A percentile compares a stretch with the other conserved stretches of the same genome.
Conservation (phyloP, 176 grass and related monocot species). For the Zea luxurians region DNA sequence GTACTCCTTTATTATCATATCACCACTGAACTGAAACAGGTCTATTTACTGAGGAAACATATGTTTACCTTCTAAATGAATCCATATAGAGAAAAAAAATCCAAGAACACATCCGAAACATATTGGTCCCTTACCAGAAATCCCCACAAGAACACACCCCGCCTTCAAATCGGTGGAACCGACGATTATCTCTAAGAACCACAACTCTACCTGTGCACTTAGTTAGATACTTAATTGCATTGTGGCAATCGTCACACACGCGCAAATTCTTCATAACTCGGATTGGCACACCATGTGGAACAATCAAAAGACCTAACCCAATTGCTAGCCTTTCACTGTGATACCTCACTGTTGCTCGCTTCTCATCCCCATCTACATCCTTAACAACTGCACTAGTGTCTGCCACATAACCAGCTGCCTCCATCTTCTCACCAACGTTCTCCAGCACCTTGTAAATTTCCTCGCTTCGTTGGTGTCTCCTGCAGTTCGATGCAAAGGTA, state of each 20-base stretch:
- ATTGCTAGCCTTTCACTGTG: constrained; percentile 94
- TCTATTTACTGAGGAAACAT: constrained; percentile 4
- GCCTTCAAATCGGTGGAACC: constrained; percentile 84
- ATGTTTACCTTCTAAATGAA: not conserved
- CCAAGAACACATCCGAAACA: constrained; percentile 16
- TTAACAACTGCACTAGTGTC: constrained; percentile 75
- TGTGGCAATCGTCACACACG: constrained; percentile 95
- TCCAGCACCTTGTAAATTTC: constrained; percentile 73
- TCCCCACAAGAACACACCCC: constrained; percentile 81
- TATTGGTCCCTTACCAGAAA: constrained; percentile 66
- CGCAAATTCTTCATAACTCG: constrained; percentile 91
- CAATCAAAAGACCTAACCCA: constrained; percentile 72
- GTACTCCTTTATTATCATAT: not conserved
- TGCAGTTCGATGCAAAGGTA: constrained; percentile 80
- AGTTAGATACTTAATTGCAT: constrained; percentile 79
- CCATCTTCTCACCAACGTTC: constrained; percentile 80
- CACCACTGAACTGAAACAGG: constrained; percentile 13
- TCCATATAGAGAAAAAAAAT: constrained; percentile 24
- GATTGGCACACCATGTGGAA: constrained; percentile 77
- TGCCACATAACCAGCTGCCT: constrained; percentile 71
- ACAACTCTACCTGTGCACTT: constrained; percentile 81
- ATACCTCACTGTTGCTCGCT: constrained; percentile 64
- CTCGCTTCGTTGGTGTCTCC: constrained; percentile 57
- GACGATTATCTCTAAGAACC: constrained; percentile 76
- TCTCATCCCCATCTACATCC: constrained; percentile 71